Evolutionary conservation across 805 yeast genomes (phyloP), one percentile per base, ranked within the genome.

Genomic region (Schizosaccharomyces pombe): DNA sequence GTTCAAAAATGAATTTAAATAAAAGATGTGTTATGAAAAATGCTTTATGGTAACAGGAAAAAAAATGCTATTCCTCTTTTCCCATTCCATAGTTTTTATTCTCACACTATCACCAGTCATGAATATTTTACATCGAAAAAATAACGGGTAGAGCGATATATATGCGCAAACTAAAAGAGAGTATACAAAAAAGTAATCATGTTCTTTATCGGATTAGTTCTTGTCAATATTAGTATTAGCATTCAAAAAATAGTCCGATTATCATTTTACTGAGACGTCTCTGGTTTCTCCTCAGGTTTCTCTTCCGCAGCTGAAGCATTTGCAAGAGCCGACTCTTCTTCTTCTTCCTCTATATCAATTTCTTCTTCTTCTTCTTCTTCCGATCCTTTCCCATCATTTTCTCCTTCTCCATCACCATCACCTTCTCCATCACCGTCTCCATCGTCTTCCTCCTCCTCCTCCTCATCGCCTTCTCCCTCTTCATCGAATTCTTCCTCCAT

Each of bases 401-500:
- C 61, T 28, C 56, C 56, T 16, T 28, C 55, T 24, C 55, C 57
- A 47, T 56, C 58, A 32, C 47, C 56, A 16, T 57, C 60, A 11
- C 52, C 61, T 6, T 52, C 59, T 4, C 47, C 59, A 31, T 58
- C 62, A 4, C 51, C 61, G 4, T 56, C 60, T 1, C 53, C 60
- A 3, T 60, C 64, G 4, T 56, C 58, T 6, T 59, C 61, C 28
- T 57, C 56, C 22, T 28, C 55, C 22, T 55, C 57, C 49, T 56
- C 58, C 32, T 51, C 56, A 16, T 57, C 60, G 12, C 52, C 61
- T 6, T 52, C 59, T 4, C 47, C 57, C 6, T 52, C 58, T 39
- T 40, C 61, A 12, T 56, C 60, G 5, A 32, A 62, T 16, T 60
- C 63, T n/a, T 61, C 65, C 9, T 57, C 66, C 14, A 56, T 66